Evolutionary conservation across 805 yeast genomes (phyloP).

Genomic region (Hanseniaspora guilliermondii): DNA sequence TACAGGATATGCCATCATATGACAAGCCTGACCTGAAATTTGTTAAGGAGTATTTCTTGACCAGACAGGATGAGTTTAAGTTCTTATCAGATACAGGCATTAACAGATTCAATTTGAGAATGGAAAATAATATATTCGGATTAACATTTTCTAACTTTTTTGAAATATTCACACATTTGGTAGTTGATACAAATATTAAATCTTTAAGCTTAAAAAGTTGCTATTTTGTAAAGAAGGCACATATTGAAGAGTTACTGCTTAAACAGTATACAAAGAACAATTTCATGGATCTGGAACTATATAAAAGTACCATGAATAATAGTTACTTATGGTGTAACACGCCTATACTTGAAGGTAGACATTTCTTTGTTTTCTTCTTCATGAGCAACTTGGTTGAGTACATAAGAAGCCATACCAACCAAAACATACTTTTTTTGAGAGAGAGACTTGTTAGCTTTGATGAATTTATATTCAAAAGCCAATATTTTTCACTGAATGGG

Average conservation of each 20-base stretch:
- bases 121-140: neutral
- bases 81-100: conserved; percentile 5
- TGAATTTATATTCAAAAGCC: neutral
- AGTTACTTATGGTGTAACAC: conserved; percentile 11
- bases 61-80: neutral
- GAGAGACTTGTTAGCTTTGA: neutral
- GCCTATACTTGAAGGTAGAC: neutral
- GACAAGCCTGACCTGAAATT: neutral
- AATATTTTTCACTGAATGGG: neutral
- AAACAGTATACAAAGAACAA: neutral
- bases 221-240: conserved; percentile 4
- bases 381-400: neutral
- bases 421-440: neutral
- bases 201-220: conserved; percentile 2
- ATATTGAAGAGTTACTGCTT: neutral
- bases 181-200: neutral
- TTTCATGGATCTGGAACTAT: neutral
- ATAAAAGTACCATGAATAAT: conserved; percentile 10
- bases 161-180: neutral
- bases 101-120: conserved; percentile 1
- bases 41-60: neutral
- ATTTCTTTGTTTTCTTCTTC: conserved; percentile 2
- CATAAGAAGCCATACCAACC: neutral
- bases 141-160: conserved; percentile 5
- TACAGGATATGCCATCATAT: neutral